phyloP scores from a whole-genome alignment of 441 rosid species.

The Jatropha podagrica region DNA sequence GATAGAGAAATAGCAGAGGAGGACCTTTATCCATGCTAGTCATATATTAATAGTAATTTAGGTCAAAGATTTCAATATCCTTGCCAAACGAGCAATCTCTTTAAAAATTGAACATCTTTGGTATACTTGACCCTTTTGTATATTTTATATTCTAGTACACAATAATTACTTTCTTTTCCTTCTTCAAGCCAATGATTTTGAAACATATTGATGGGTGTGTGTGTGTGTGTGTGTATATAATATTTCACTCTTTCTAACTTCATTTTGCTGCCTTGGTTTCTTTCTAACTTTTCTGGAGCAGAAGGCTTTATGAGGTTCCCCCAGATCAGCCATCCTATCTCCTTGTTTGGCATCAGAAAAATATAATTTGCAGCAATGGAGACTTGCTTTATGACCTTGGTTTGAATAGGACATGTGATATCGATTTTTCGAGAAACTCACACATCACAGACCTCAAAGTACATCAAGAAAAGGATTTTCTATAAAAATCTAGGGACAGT shows the following conservation, averaged over 20 bases:
- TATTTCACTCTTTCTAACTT: no score
- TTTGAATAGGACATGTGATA: constrained; percentile 3
- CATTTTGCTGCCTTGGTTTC: no score
- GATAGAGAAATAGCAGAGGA: background rate
- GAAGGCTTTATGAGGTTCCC: constrained; percentile 1
- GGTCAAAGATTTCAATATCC: constrained; percentile 16
- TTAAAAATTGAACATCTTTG: background rate
- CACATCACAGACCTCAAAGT: background rate
- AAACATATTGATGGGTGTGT: constrained; percentile 4
- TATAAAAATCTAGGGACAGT: no score
- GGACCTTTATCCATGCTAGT: background rate
- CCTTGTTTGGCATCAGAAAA: background rate
- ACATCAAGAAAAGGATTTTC: background rate
- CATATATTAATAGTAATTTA: background rate
- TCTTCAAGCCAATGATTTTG: constrained; percentile 14
- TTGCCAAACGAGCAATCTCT: constrained; percentile 24
- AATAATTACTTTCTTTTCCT: background rate
- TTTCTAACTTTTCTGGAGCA: constrained; percentile 10
- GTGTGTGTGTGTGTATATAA: no score
- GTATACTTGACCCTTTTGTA: background rate
- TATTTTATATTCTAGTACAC: background rate
- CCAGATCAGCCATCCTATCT: constrained; percentile 1
- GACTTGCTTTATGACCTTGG: background rate
- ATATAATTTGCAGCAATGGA: background rate
- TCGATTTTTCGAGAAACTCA: background rate